phyloP scores from a whole-genome alignment of 2,329 filamentous ascomycete genomes.

The Leptographium lundbergii region DNA sequence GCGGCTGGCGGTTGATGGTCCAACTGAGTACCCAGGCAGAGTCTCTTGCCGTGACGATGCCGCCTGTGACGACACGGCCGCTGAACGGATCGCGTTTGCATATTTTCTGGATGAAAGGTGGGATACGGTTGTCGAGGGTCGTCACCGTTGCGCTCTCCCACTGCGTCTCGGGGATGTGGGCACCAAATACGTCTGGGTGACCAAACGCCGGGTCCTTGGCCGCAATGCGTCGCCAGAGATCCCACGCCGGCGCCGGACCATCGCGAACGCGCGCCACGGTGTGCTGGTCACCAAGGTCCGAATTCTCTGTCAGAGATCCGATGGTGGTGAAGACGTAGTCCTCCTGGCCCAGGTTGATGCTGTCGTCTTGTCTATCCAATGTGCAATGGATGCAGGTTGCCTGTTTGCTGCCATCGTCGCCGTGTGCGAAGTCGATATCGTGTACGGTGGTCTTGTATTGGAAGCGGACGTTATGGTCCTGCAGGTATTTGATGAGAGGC shows the following conservation, averaged over 20 bases:
- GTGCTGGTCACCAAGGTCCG: conserved; percentile 21
- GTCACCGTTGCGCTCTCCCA: conserved; percentile 27
- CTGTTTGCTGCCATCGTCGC: conserved; percentile 8
- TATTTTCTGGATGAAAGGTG: conserved; percentile 20
- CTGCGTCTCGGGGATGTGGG: conserved; percentile 21
- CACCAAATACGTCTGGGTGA: conserved; percentile 27
- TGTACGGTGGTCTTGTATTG: conserved; percentile 14
- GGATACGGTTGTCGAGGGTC: too few relatives aligned
- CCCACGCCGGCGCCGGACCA: conserved; percentile 25
- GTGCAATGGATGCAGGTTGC: conserved; percentile 16
- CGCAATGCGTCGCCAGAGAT: conserved; percentile 26
- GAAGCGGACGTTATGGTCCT: conserved; percentile 18
- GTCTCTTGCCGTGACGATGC: conserved; percentile 24
- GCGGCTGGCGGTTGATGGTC: conserved; percentile 26
- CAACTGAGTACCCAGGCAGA: conserved; percentile 27
- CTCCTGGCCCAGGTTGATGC: conserved; percentile 14
- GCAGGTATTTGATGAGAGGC: conserved; percentile 19
- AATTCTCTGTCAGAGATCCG: conserved; percentile 24
- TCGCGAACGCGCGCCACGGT: conserved; percentile 15
- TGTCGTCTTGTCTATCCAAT: conserved; percentile 12
- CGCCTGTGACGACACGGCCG: conserved; percentile 20
- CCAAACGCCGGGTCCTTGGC: conserved; percentile 23
- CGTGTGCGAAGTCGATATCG: conserved; percentile 13
- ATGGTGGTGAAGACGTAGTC: conserved; percentile 27
- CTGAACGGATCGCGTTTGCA: conserved; percentile 18